Conservation (phyloP, 352 stramenopile genomes). For the Globisporangium yorkense region DNA sequence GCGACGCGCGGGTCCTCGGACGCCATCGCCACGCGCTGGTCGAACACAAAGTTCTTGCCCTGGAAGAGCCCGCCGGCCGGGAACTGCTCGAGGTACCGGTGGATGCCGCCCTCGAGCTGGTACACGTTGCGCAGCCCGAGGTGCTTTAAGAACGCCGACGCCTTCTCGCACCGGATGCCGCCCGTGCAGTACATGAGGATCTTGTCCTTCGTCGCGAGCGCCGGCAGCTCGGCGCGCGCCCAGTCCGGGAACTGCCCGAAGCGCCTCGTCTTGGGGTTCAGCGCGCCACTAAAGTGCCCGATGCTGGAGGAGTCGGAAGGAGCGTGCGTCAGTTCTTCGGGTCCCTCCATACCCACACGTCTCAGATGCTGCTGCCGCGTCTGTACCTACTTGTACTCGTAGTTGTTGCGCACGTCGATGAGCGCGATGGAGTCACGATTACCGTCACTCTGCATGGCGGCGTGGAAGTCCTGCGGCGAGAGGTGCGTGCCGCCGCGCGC, state of each 20-base stretch:
- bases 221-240: slow-evolving; percentile 46
- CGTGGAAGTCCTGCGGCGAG: slow-evolving; percentile 57
- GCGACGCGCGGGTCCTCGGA: slow-evolving; percentile 48
- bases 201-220: slow-evolving; percentile 56
- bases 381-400: slow-evolving; percentile 64
- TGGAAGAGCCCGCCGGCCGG: slow-evolving; percentile 66
- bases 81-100: slow-evolving; percentile 79
- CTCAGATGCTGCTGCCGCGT: not conserved
- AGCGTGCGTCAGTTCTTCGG: not conserved
- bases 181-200: slow-evolving; percentile 88
- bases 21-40: slow-evolving; percentile 68
- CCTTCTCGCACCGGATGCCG: slow-evolving; percentile 82
- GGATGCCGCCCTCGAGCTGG: slow-evolving; percentile 76
- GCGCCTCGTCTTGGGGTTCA: slow-evolving; percentile 77
- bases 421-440: slow-evolving; percentile 27
- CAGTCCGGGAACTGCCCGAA: slow-evolving; percentile 77
- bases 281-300: slow-evolving; percentile 61
- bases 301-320: slow-evolving; percentile 21
- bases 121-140: slow-evolving; percentile 66
- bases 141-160: slow-evolving; percentile 68
- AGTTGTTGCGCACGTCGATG: slow-evolving; percentile 75
- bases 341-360: not conserved
- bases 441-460: slow-evolving; percentile 9
- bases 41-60: slow-evolving; percentile 87
- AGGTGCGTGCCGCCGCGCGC: slow-evolving; percentile 44